Base-by-base conservation (phyloP, 2,329 filamentous ascomycete species). In the Monosporascus sp. region DNA sequence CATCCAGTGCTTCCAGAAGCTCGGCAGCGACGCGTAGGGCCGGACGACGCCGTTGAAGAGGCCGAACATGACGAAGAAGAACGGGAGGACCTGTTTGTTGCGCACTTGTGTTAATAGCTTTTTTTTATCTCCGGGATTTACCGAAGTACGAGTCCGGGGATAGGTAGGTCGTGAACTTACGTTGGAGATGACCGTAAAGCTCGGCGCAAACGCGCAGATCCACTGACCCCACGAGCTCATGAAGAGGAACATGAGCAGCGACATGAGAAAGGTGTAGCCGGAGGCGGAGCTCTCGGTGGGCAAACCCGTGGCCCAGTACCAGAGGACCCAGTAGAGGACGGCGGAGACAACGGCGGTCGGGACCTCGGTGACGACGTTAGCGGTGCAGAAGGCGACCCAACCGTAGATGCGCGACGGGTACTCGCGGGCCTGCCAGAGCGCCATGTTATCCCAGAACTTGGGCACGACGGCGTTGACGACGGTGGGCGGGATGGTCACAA, bases 141-240 rank as follows among this genome's bases (percentile, higher is more conserved):
- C 7, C 22, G 3, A 28, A 26, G 20, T 7, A n/a, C 35, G 9
- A 49, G 22, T 35, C 18, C 24, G 3, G 1, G 1, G 24, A 5
- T 11, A 47, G 17, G n/a, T 41, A 11, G n/a, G 8, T 35, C 31
- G 37, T 65, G 15, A 5, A 66, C 72, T 71, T 56, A 71, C 72
- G 64, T 92, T 91, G 44, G 83, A 84, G 59, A 92, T 90, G 58
- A 91, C 87, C 1, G 87, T 89, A 71, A 91, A 91, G 41, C 78
- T 85, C 0, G 89, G 88, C 0, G 89, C 87, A 68, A 91, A 91
- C 1, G 90, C 89, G 58, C 85, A 88, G 60, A 94, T 90, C 88
- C 88, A 93, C 67, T 91, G 89, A 20, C 87, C 90, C 88, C 86
- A 92, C 60, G 78, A 84, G 35, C 79, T 80, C 67, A 85, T 81